Evolutionary conservation across 371 early-diverging fungal species (phyloP), one percentile per base, ranked within the genome.

Genomic region (Circinella minor): DNA sequence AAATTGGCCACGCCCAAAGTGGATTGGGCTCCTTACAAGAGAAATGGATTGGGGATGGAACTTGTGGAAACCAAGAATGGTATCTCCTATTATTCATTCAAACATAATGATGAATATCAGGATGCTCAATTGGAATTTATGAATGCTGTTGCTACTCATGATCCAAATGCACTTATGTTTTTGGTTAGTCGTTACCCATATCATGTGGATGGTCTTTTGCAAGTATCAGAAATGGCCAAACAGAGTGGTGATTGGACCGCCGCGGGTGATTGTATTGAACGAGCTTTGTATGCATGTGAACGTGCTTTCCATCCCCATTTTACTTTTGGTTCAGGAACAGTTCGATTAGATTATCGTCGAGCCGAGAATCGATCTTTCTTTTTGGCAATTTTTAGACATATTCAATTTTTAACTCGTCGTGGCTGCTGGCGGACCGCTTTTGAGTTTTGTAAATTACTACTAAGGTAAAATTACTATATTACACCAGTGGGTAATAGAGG

Each of bases 361-460:
- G 81, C 90, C 36, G 95, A 96, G 80, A 96, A 95, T 75, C 81
- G 93, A 62, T 84, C 94, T 6, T 90, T 96, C 77, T 95, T 92
- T 73, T 71, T 96, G 61, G 93, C 94, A 5, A 70, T 97, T 27
- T 93, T 91, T 70, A 84, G 94, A 13, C 96, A 96, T 55, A 87
- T 95, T 59, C 89, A 91, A 74, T 93, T 91, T 72, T 70, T 95
- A 68, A 84, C 92, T n/a, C 87, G 95, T 27, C 86, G 92, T 60
- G 96, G 97, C 8, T 96, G 96, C 79, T 97, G 97, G 97, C 77
- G 94, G 49, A 96, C 96, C 5, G 92, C 94, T 8, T 91, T 96
- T 68, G 97, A 96, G 78, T 90, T 95, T 69, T 88, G 90, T 68
- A 97, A 94, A 78, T 78, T 95, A 14, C 77, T 96, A 20, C 75